Conservation (phyloP, 192 early-diverging fungal genomes). For the Coemansia sp. region DNA sequence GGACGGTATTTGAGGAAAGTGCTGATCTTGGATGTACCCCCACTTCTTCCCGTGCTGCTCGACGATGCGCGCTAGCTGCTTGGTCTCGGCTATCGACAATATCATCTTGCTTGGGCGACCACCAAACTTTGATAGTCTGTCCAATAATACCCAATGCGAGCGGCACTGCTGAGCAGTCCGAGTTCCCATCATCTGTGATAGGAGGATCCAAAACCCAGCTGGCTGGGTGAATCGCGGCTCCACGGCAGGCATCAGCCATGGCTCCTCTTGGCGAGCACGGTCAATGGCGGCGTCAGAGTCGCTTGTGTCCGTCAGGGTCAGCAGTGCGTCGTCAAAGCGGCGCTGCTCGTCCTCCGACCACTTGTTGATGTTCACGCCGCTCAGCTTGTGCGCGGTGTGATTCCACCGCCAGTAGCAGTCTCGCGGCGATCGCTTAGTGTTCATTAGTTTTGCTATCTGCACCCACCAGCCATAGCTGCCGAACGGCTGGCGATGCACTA, state of each 20-base stretch:
- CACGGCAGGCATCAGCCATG: slow-evolving; percentile 10
- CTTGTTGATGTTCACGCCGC: neutral
- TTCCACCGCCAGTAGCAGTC: slow-evolving; percentile 15
- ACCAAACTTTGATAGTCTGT: neutral
- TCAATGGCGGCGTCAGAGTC: neutral
- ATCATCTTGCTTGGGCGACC: neutral
- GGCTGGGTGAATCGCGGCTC: neutral
- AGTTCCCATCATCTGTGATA: slow-evolving; percentile 7
- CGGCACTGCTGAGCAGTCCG: slow-evolving; percentile 11
- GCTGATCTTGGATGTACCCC: neutral
- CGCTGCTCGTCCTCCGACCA: slow-evolving; percentile 3
- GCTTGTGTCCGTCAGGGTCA: neutral
- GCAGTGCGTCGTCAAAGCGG: neutral
- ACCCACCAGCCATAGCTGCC: slow-evolving; percentile 11
- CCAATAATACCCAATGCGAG: neutral
- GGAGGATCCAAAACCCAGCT: slow-evolving; percentile 3
- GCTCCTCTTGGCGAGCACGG: neutral
- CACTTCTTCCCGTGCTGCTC: neutral
- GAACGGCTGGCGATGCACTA: neutral
- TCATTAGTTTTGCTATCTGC: neutral
- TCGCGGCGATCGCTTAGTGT: slow-evolving; percentile 5
- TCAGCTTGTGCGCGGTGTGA: neutral
- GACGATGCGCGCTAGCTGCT: neutral
- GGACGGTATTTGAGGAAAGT: neutral
- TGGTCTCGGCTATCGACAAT: neutral